phyloP scores from a whole-genome alignment of 1,284 basidiomycete genomes.

The Entoloma clypeatum region DNA sequence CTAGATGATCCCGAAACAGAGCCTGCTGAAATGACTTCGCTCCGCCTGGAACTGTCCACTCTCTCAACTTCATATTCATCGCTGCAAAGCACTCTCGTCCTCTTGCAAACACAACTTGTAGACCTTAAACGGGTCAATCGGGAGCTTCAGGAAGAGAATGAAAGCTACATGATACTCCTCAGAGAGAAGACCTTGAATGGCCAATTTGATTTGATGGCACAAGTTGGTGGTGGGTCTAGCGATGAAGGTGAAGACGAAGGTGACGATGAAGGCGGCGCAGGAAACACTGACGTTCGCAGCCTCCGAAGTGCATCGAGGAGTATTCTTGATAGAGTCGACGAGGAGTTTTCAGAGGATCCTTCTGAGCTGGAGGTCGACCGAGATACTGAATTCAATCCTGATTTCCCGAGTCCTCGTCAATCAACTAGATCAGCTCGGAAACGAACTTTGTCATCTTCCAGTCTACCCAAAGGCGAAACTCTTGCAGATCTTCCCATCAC shows the following conservation, averaged over 20 bases:
- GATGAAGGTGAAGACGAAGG: slow-evolving; percentile 50
- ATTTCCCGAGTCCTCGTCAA: slow-evolving; percentile 40
- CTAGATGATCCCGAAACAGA: slow-evolving; percentile 63
- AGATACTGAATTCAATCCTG: slow-evolving; percentile 35
- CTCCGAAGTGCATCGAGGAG: slow-evolving; percentile 54
- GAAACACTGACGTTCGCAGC: slow-evolving; percentile 48
- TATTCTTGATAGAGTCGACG: slow-evolving; percentile 54
- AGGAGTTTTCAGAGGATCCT: slow-evolving; percentile 40
- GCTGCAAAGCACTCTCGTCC: slow-evolving; percentile 69
- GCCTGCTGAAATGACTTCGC: slow-evolving; percentile 79
- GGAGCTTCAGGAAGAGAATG: slow-evolving; percentile 87
- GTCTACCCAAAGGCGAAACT: slow-evolving; percentile 60
- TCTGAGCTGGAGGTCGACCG: slow-evolving; percentile 35
- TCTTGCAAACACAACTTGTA: slow-evolving; percentile 71
- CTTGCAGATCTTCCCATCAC: slow-evolving; percentile 78
- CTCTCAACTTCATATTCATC: slow-evolving; percentile 77
- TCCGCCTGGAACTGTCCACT: slow-evolving; percentile 74
- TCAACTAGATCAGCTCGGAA: slow-evolving; percentile 48
- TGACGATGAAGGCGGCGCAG: slow-evolving; percentile 36
- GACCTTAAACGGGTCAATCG: slow-evolving; percentile 80
- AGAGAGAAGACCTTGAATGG: slow-evolving; percentile 87
- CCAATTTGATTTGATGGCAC: slow-evolving; percentile 70
- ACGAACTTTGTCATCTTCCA: slow-evolving; percentile 47
- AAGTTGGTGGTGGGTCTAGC: slow-evolving; percentile 53
- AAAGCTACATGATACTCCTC: slow-evolving; percentile 89